Base-by-base conservation (phyloP, 2,329 filamentous ascomycete genomes). In the Dichotomopilus funicola region DNA sequence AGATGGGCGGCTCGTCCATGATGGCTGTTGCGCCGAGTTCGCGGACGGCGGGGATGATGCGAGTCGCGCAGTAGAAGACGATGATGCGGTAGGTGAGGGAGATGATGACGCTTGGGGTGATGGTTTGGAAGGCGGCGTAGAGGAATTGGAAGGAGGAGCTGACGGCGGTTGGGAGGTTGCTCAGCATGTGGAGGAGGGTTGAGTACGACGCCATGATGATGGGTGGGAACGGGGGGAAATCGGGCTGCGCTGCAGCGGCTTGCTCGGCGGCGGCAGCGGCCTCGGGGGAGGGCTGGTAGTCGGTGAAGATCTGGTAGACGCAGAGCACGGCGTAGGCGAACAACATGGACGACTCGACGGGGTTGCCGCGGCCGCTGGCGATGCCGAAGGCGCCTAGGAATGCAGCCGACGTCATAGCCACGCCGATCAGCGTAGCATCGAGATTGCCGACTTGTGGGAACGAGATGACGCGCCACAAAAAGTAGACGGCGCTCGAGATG, bases 191-290 rank as follows among this genome's bases (percentile, higher is more conserved):
- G 47, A 96, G 77, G 44, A 97, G 76, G 0, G 92, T 96, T 33
- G 91, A 92, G 72, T 96, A 97, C 6, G 91, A 96, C 5, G 92
- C 94, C 92, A 97, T 97, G 70, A 99, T 92, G 61, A 97, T 91
- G 0, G 94, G 94, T 11, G 94, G 94, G 44, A 99, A 78, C n/a
- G 94, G 94, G 41, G 94, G 94, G 59, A 97, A 94, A 33, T 95
- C 91, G n/a, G 88, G 85, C 58, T 95, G 87, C 11, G 81, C 67
- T 2, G 73, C 71, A 2, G 72, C 69, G 36, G 74, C 72, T 57
- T 73, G 73, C 47, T 78, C 78, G 4, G 77, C 72, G 2, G 76
- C 73, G 35, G 83, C 79, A 36, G 79, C 75, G 34, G 80, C 76
- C n/a, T 80, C 83, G 13, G 80, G 72, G 4, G 88, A 91, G 3